Base-by-base conservation (phyloP, 192 early-diverging fungal genomes). In the Coemansia sp. region DNA sequence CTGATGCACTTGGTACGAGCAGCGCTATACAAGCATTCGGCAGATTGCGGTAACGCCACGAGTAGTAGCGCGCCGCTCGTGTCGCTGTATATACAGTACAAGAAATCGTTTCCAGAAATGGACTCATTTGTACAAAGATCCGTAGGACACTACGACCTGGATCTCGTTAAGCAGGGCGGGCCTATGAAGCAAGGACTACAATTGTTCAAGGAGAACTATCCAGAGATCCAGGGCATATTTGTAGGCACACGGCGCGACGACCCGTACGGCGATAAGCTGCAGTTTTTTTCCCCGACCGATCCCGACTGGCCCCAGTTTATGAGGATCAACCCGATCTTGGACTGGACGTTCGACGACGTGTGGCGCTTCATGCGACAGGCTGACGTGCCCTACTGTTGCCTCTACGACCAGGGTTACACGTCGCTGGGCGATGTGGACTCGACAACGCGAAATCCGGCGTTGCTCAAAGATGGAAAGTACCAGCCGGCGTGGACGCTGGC, bases 361-460 rank as follows among this genome's bases (percentile, higher is more conserved):
- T 98, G 97, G 97, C 79, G 84, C 2, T 93, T 88, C 65, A 80
- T 96, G 60, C 69, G 72, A 21, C 37, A 57, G 19, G 76, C 92
- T 27, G 81, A 81, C 13, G 85, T 96, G 36, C 89, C 87, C 51
- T 97, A 96, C 77, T 98, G 95, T 79, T 80, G 80, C 0, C 84
- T 97, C 51, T 98, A 98, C 66, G 94, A 98, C 69, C 68, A 88
- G 71, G 94, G 93, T 16, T 98, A 96, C 69, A 98, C 96, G 8
- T 97, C 95, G 21, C 78, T 98, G 40, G 96, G 96, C 21, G 88
- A 91, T 36, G 87, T 87, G 24, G 85, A 91, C 60, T 89, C 94
- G 62, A 98, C 96, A 6, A 71, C 84, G 21, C 93, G 88, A 16
- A 98, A 98, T 72, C 96, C 95, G 3, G 86, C 88, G 21, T 78